Conservation (phyloP, 495 filamentous ascomycete genomes). For the Penicillium silybi region DNA sequence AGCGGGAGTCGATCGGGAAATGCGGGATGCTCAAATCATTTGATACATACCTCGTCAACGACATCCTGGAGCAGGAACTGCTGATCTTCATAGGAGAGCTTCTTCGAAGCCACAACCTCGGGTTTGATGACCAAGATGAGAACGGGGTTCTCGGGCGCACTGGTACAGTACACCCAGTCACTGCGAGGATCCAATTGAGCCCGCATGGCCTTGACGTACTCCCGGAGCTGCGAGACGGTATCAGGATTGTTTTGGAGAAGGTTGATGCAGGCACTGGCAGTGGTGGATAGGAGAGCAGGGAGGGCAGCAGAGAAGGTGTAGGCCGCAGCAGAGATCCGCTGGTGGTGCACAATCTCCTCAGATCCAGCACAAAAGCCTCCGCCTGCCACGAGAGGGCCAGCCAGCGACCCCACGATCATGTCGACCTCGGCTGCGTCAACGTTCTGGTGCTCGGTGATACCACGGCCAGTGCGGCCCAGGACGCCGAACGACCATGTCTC, state of each 20-base stretch:
- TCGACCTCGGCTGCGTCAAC: conserved; percentile 87
- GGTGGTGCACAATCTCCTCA: conserved; percentile 88
- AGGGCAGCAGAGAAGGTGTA: conserved; percentile 95
- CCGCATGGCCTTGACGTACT: conserved; percentile 77
- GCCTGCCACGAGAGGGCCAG: conserved; percentile 84
- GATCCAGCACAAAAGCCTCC: conserved; percentile 94
- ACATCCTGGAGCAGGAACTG: conserved; percentile 83
- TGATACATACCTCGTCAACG: conserved; percentile 76
- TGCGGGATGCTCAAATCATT: not conserved
- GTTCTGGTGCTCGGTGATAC: conserved; percentile 92
- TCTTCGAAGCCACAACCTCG: conserved; percentile 70
- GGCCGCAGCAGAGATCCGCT: conserved; percentile 81
- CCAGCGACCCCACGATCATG: conserved; percentile 92
- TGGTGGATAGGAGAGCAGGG: conserved; percentile 88
- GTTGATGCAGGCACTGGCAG: conserved; percentile 83
- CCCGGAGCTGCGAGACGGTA: conserved; percentile 67
- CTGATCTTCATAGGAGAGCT: conserved; percentile 67
- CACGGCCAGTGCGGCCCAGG: conserved; percentile 83
- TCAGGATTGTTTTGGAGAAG: conserved; percentile 82
- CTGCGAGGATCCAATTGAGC: conserved; percentile 86
- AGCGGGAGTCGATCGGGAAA: not conserved
- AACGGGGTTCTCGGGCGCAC: conserved; percentile 78
- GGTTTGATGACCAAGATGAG: conserved; percentile 82
- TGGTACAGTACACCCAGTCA: conserved; percentile 87
- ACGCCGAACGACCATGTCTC: conserved; percentile 97